Evolutionary conservation across 768 basidiomycete species (phyloP), one percentile per base, ranked within the genome.

Genomic region (Mycena olivaceomarginata): DNA sequence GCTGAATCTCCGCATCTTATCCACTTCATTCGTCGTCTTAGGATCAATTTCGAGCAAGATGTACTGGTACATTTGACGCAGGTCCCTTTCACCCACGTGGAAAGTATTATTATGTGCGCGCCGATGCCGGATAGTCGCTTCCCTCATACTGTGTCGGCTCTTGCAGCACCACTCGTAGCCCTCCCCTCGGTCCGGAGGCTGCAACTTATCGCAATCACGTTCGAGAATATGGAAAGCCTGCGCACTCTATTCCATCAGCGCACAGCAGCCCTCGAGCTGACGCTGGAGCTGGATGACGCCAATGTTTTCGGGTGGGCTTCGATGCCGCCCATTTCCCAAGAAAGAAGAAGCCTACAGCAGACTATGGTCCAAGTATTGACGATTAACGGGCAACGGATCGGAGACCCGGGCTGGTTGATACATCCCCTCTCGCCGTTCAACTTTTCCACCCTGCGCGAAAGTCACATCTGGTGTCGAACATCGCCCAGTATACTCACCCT

Each of bases 401-500:
- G 53, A 11, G 40, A 41, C 22, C 67, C 40, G 7, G 67, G 4
- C 2, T 68, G 67, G 53, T 39, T 41, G 5, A 31, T 25, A 16
- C 53, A 56, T 43, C 56, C 67, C 5, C 67, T 40, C 67, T 69
- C n/a, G 18, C 67, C 67, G 13, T 43, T 69, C 56, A 22, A 59
- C 43, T 16, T 69, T 11, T 57, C 53, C 15, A 13, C 39, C 40
- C 67, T 56, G 18, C 20, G 12, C 11, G 56, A 41, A 3, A 16
- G 57, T n/a, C 18, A n/a, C 12, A 22, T 68, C 37, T 56, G 39
- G 53, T 22, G 40, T 22, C 9, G 20, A 56, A 22, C 37, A 1
- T 39, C 39, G 11, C 40, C 53, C 22, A 18, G 13, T 15, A 31
- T 59, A 9, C 10, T 37, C n/a, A 15, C 10, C 22, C 7, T 66